These are phyloP conservation scores for Auriscalpium vulgare DNA, from an alignment of 768 basidiomycete genomes.

Conservation along the genomic window DNA sequence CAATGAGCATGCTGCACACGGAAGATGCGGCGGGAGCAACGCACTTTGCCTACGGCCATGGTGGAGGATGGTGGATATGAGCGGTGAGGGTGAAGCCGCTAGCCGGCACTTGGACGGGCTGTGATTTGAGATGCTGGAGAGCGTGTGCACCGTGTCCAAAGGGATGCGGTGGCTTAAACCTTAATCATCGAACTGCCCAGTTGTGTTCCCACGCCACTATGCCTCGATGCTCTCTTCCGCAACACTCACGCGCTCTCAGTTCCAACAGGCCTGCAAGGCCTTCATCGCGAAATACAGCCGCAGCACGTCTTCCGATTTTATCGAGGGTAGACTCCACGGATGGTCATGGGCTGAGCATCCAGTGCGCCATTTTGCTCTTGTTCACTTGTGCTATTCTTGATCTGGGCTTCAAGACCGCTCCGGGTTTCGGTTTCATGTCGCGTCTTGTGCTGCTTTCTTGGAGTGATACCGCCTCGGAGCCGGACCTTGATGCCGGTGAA, in stretches of 20 bases:
- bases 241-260: constrained; percentile 51
- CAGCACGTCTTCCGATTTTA: not conserved
- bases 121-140: constrained; percentile 30
- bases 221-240: constrained; percentile 17
- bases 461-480: not conserved
- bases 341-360: constrained; percentile 61
- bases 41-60: constrained; percentile 89
- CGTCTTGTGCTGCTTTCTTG: constrained; percentile 17
- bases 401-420: constrained; percentile 16
- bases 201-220: constrained; percentile 13
- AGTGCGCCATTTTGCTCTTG: constrained; percentile 31
- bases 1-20: not conserved
- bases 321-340: constrained; percentile 19
- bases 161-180: constrained; percentile 34
- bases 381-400: constrained; percentile 1
- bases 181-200: constrained; percentile 45
- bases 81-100: constrained; percentile 29
- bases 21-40: constrained; percentile 12
- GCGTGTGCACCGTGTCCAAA: constrained; percentile 4
- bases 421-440: constrained; percentile 24
- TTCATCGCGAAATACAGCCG: constrained; percentile 30
- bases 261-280: constrained; percentile 50
- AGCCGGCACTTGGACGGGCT: constrained; percentile 44
- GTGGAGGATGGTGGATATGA: constrained; percentile 29
- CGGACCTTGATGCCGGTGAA: constrained; percentile 11